Percentiles rank a stretch among this genome's conserved stretches.
These are phyloP conservation scores for Suhomyces wounanorum DNA, from an alignment of 1,139 yeast species.

Conservation along the genomic window DNA sequence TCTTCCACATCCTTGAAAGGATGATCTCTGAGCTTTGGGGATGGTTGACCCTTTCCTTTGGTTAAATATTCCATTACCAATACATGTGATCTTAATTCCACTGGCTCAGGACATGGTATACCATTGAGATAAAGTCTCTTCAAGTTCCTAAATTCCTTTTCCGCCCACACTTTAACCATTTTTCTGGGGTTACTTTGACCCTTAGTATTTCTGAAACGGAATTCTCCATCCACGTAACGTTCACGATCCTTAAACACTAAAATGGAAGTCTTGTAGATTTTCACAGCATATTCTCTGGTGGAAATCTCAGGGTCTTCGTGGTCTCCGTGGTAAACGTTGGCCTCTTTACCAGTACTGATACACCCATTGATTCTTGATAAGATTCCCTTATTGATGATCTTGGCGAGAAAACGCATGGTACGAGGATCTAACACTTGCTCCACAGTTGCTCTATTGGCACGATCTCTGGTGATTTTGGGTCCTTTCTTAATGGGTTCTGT, in stretches of 20 bases:
- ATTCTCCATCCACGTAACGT: constrained; percentile 95
- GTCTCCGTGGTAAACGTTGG: constrained; percentile 93
- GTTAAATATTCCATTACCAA: constrained; percentile 91
- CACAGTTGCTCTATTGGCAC: constrained; percentile 92
- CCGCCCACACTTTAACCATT: constrained; percentile 99
- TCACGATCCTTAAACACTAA: constrained; percentile 95
- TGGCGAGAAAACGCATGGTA: constrained; percentile 79
- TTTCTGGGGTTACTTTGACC: constrained; percentile 91
- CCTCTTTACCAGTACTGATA: constrained; percentile 95
- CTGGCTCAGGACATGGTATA: constrained; percentile 90
- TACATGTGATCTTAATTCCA: constrained; percentile 86
- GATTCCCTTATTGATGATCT: constrained; percentile 79
- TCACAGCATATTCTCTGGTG: constrained; percentile 74
- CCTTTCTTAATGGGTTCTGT: constrained; percentile 61
- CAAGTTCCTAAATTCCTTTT: constrained; percentile 91
- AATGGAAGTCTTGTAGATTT: constrained; percentile 94
- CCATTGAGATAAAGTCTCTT: constrained; percentile 77
- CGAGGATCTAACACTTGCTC: constrained; percentile 97
- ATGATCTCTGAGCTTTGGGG: constrained; percentile 86
- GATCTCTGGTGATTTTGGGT: constrained; percentile 66
- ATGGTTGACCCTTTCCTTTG: constrained; percentile 78
- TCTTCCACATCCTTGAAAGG: constrained; percentile 66
- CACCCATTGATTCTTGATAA: constrained; percentile 91
- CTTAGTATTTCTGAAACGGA: constrained; percentile 81
- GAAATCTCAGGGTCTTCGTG: constrained; percentile 55